A percentile compares a stretch with the other conserved stretches of the same genome.
These are phyloP conservation scores for Mortierella sp. DNA, from an alignment of 371 early-diverging fungal species.

Conservation along the genomic window DNA sequence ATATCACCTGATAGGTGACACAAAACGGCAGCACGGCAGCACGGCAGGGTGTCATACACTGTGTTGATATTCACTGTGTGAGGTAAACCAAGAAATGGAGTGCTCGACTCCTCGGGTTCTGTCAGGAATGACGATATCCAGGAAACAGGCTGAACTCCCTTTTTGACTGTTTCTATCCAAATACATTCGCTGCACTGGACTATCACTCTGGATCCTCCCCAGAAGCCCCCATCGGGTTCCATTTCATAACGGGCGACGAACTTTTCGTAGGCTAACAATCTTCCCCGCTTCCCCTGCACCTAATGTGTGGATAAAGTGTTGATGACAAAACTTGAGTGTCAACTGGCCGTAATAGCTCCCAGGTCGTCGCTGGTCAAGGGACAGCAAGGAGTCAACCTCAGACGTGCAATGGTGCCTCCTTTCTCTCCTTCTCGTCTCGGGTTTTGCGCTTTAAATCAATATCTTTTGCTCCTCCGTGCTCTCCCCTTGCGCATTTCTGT, in stretches of 20 bases:
- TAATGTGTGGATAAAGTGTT: neutral
- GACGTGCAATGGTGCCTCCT: constrained; percentile 7
- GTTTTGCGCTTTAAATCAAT: constrained; percentile 2
- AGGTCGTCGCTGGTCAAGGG: neutral
- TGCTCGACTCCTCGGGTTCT: neutral
- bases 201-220: neutral
- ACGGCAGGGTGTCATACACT: too few species aligned
- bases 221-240: neutral
- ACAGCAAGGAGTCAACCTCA: constrained; percentile 7
- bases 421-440: constrained; percentile 13
- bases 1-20: neutral
- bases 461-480: neutral
- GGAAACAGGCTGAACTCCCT: neutral
- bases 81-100: too few species aligned
- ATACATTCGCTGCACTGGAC: too few species aligned
- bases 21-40: neutral
- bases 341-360: neutral
- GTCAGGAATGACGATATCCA: too few species aligned
- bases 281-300: neutral
- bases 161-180: neutral
- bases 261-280: constrained; percentile 1
- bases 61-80: too few species aligned
- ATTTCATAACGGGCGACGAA: neutral
- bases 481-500: neutral
- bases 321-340: neutral